Evolutionary conservation across 129 eudicot genomes (phyloP).

Genomic region (Artemisia tridentata): DNA sequence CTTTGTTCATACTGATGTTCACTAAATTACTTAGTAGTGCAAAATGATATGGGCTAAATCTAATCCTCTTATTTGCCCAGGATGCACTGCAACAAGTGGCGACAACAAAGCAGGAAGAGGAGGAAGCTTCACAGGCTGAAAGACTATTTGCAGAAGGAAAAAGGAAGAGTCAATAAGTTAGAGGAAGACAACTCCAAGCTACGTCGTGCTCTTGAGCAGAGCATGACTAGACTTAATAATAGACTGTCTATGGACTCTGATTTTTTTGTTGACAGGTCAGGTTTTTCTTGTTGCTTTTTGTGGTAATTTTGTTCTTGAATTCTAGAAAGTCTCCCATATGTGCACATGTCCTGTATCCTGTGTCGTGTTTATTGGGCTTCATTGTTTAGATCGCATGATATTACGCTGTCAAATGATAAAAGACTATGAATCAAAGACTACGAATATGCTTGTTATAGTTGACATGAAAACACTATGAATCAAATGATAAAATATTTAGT

Average conservation of each 20-base stretch:
- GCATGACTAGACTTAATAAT: slow-evolving; percentile 96
- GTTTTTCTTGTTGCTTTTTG: background rate
- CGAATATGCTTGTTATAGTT: too few species aligned
- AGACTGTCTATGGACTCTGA: slow-evolving; percentile 98
- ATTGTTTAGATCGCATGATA: slow-evolving; percentile 14
- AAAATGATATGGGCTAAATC: slow-evolving; percentile 14
- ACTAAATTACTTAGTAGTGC: background rate
- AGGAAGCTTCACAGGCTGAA: slow-evolving; percentile 56
- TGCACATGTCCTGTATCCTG: background rate
- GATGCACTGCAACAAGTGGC: slow-evolving; percentile 64
- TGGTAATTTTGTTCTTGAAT: background rate
- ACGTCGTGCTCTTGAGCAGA: slow-evolving; percentile 95
- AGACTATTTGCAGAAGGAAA: slow-evolving; percentile 61
- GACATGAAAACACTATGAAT: too few species aligned
- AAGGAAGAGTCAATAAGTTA: slow-evolving; percentile 74
- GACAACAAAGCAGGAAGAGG: slow-evolving; percentile 61
- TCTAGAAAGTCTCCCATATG: background rate
- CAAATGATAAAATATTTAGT: too few species aligned
- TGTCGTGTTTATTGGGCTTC: background rate
- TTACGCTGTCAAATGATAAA: background rate
- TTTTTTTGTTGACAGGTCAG: slow-evolving; percentile 89
- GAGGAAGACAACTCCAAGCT: slow-evolving; percentile 91
- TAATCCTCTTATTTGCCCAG: slow-evolving; percentile 34
- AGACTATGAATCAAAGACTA: too few species aligned
- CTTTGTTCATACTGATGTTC: slow-evolving; percentile 7